Evolutionary conservation across 371 early-diverging fungal species (phyloP).

Genomic region (Smittium culicis): DNA sequence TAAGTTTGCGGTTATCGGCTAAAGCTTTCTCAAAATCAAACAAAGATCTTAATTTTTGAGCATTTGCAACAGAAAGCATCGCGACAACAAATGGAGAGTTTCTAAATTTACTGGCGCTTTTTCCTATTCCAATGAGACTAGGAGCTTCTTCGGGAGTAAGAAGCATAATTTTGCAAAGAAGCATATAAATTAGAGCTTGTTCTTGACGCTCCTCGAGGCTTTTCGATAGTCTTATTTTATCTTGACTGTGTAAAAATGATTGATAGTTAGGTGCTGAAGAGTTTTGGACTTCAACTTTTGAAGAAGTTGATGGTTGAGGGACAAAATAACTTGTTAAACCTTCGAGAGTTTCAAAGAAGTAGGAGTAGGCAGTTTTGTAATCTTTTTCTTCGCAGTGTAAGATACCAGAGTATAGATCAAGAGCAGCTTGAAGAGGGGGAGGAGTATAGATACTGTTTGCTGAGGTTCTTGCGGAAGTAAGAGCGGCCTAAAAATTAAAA

Average conservation of each 20-base stretch:
- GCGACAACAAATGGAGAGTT: slow-evolving; percentile 61
- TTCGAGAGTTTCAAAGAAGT: slow-evolving; percentile 97
- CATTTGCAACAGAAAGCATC: slow-evolving; percentile 85
- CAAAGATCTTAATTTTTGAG: slow-evolving; percentile 85
- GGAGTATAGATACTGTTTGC: slow-evolving; percentile 97
- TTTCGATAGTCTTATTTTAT: slow-evolving; percentile 1
- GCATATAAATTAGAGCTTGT: slow-evolving; percentile 86
- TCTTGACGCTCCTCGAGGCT: slow-evolving; percentile 44
- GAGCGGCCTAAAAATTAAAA: slow-evolving; percentile 56
- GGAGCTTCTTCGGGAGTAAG: slow-evolving; percentile 32
- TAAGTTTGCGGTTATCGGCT: slow-evolving; percentile 66
- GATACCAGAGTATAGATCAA: slow-evolving; percentile 96
- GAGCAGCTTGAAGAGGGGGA: slow-evolving; percentile 88
- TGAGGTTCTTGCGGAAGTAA: slow-evolving; percentile 92
- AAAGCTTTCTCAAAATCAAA: slow-evolving; percentile 85
- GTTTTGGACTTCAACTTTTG: not conserved
- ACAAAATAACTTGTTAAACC: slow-evolving; percentile 79
- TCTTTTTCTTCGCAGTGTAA: slow-evolving; percentile 97
- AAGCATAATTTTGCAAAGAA: slow-evolving; percentile 95
- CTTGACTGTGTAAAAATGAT: not conserved
- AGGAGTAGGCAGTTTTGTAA: slow-evolving; percentile 95
- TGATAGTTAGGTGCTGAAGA: not conserved
- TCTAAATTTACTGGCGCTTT: slow-evolving; percentile 30
- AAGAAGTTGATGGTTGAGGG: slow-evolving; percentile 23
- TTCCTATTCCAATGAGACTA: slow-evolving; percentile 24